Evolutionary conservation across 495 filamentous ascomycete species (phyloP).

Genomic region (Alectoria sarmentosa): DNA sequence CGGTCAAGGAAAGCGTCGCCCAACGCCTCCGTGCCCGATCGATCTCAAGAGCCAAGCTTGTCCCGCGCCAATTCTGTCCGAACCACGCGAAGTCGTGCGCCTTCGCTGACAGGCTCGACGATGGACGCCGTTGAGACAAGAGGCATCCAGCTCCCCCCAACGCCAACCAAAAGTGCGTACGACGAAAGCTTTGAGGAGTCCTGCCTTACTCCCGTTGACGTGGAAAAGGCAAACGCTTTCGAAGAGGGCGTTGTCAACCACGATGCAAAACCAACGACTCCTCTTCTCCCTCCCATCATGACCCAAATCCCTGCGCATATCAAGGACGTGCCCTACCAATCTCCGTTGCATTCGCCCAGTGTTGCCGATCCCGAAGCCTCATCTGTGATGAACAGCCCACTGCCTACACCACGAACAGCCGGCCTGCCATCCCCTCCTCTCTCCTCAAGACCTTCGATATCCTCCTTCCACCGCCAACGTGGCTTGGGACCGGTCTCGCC

Average conservation of each 20-base stretch:
- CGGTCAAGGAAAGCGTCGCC: conserved; percentile 45
- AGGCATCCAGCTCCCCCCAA: conserved; percentile 52
- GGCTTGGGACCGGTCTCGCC: conserved; percentile 42
- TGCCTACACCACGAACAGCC: conserved; percentile 33
- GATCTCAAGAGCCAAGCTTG: conserved; percentile 36
- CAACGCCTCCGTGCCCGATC: conserved; percentile 42
- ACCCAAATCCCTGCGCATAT: conserved; percentile 42
- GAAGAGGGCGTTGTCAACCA: conserved; percentile 40
- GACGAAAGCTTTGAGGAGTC: conserved; percentile 50
- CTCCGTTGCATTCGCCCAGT: conserved; percentile 77
- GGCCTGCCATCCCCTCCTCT: conserved; percentile 66
- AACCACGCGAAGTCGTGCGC: conserved; percentile 36
- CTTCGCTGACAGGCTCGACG: conserved; percentile 57
- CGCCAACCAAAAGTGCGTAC: conserved; percentile 59
- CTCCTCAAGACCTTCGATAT: conserved; percentile 68
- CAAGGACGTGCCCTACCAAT: conserved; percentile 47
- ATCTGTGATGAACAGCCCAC: conserved; percentile 35
- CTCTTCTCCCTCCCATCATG: conserved; percentile 74
- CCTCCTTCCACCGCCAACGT: conserved; percentile 59
- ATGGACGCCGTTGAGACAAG: conserved; percentile 42
- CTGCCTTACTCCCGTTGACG: conserved; percentile 47
- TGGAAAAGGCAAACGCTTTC: conserved; percentile 47
- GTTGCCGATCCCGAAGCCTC: conserved; percentile 37
- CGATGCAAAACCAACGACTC: conserved; percentile 62
- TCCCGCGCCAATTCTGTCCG: conserved; percentile 55